Percentiles rank a stretch among this genome's conserved stretches.
Conservation (phyloP, 345 rosid genomes). For the Eutrema heterophyllum region DNA sequence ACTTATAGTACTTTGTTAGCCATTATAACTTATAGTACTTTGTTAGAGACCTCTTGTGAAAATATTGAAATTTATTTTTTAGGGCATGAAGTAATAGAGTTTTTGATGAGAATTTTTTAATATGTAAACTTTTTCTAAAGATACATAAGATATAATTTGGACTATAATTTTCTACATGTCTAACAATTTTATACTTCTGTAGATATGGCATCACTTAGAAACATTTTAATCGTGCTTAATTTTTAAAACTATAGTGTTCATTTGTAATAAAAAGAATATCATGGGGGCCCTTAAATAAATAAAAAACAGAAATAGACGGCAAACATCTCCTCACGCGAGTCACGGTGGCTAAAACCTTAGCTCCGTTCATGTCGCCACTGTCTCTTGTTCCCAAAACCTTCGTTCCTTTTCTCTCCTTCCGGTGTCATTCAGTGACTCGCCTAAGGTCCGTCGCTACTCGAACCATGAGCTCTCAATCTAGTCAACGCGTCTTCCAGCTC, state of each 20-base stretch:
- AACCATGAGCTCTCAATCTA: slow-evolving; percentile 20
- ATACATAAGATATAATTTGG: too few relatives aligned
- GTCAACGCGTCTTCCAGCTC: slow-evolving; percentile 37
- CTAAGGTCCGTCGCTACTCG: neutral
- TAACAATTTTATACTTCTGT: neutral
- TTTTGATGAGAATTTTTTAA: too few relatives aligned
- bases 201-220: too few relatives aligned
- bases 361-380: slow-evolving; percentile 13
- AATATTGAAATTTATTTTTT: too few relatives aligned
- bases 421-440: neutral
- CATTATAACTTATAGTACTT: too few relatives aligned
- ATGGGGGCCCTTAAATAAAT: neutral
- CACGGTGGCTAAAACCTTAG: slow-evolving; percentile 15
- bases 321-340: neutral
- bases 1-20: too few relatives aligned
- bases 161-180: neutral
- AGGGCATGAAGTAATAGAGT: too few relatives aligned
- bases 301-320: neutral
- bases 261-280: neutral
- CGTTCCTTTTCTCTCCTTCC: neutral
- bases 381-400: slow-evolving; percentile 15
- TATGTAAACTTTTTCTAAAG: too few relatives aligned
- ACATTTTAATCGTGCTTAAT: neutral
- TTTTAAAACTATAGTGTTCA: neutral
- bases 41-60: too few relatives aligned